Evolutionary conservation across 345 rosid genomes (phyloP).

Genomic region (Camelina hispida): DNA sequence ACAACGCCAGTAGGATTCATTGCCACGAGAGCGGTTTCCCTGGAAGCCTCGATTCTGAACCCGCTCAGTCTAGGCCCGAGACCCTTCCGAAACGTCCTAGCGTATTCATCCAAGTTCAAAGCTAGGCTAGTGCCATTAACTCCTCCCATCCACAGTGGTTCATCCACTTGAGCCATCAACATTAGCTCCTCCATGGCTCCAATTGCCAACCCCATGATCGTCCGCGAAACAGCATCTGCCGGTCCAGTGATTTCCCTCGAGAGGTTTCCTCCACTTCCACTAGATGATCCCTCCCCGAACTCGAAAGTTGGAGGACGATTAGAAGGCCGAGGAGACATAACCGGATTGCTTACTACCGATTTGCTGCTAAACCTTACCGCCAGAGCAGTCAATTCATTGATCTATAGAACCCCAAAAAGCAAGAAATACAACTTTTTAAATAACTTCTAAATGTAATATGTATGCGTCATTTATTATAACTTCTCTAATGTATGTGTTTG

Average conservation of each 20-base stretch:
- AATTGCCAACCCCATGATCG: constrained; percentile 78
- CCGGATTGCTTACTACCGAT: constrained; percentile 57
- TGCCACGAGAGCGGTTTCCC: constrained; percentile 63
- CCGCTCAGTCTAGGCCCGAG: constrained; percentile 69
- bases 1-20: constrained; percentile 74
- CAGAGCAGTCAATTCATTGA: constrained; percentile 61
- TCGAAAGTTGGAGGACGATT: constrained; percentile 50
- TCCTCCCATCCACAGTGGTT: constrained; percentile 76
- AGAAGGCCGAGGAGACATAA: constrained; percentile 43
- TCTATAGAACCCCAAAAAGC: constrained; percentile 43
- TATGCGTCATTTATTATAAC: not conserved
- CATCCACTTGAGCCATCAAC: constrained; percentile 74
- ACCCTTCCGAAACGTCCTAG: constrained; percentile 57
- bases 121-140: constrained; percentile 50
- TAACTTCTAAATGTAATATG: not conserved
- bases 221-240: constrained; percentile 62
- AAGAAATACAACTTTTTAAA: not conserved
- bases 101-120: constrained; percentile 74
- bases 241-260: constrained; percentile 48
- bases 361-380: constrained; percentile 69
- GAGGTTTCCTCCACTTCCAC: constrained; percentile 62
- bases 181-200: constrained; percentile 91
- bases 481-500: no score
- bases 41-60: constrained; percentile 79
- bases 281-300: constrained; percentile 43